Evolutionary conservation across 1,284 basidiomycete genomes (phyloP), one percentile per base, ranked within the genome.

Genomic region (Trichosporon sp.): DNA sequence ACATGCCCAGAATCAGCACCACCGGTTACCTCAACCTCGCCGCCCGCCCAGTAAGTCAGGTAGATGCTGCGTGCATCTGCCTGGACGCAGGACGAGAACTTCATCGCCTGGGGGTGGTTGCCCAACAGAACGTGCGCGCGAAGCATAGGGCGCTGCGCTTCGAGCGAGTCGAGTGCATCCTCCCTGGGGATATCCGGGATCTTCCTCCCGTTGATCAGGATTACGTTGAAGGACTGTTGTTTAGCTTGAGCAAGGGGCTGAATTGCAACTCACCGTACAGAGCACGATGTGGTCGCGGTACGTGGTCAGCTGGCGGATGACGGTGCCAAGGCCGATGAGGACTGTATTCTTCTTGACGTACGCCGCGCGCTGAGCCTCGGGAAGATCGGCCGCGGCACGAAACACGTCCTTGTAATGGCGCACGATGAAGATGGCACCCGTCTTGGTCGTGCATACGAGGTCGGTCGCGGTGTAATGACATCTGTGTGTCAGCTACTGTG

Each of bases 401-500:
- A 83, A 70, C 1, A 78, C 75, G 2, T 68, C 26, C 4, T 54
- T 31, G 63, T 83, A 83, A 67, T 80, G 68, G 11, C 78, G 73
- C 0, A 81, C 68, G 21, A 81, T 70, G 38, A 79, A 70, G 8
- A 81, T 40, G 1, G 72, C 67, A 2, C 78, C 79, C 0, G 70
- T 35, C 8, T 46, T 46, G 1, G 76, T 71, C 3, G 77, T 74
- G 63, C 76, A 79, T 31, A 81, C 70, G 6, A 83, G 63, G 63
- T 83, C 78, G 0, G 48, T 70, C 1, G 73, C 56, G 4, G 80
- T 81, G 65, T 73, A 81, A 56, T 83, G 81, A 38, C 0, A 78
- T 78, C 46, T 19, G 35, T 1, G 11, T 19, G 38, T 63, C 32
- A 54, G 59, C 19, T 26, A 26, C 2, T 16, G n/a, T 10, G 3